phyloP scores from a whole-genome alignment of 805 yeast genomes.

The Pichia deserticola region DNA sequence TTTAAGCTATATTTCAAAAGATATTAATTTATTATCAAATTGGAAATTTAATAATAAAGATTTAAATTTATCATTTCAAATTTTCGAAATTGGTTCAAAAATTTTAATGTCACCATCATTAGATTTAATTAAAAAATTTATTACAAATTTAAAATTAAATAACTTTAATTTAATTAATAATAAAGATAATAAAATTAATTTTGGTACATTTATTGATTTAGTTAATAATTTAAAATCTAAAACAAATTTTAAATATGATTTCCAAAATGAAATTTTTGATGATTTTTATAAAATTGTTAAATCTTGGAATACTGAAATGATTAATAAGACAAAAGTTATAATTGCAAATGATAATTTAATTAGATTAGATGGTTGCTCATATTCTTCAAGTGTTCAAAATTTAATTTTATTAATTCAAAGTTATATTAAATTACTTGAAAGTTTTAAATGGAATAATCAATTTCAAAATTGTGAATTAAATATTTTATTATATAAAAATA shows the following conservation, averaged over 20 bases:
- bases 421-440: conserved; percentile 43
- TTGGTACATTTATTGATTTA: conserved; percentile 12
- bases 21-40: conserved; percentile 19
- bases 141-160: conserved; percentile 5
- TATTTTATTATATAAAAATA: conserved; percentile 52
- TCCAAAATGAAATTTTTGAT: conserved; percentile 19
- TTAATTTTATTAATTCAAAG: conserved; percentile 24
- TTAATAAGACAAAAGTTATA: conserved; percentile 37
- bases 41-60: conserved; percentile 22
- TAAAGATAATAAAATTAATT: conserved; percentile 8
- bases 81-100: conserved; percentile 15
- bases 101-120: conserved; percentile 16
- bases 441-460: conserved; percentile 59
- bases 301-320: conserved; percentile 22
- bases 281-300: conserved; percentile 18
- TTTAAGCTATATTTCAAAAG: conserved; percentile 16
- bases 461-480: conserved; percentile 55
- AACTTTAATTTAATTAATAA: conserved; percentile 3
- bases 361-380: conserved; percentile 27
- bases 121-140: conserved; percentile 15
- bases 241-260: conserved; percentile 17
- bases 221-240: conserved; percentile 13
- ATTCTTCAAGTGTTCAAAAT: conserved; percentile 23
- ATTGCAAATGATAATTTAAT: conserved; percentile 50
- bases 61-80: conserved; percentile 14